Evolutionary conservation across 305 asterid species (phyloP).

Genomic region (Salvia sclarea): DNA sequence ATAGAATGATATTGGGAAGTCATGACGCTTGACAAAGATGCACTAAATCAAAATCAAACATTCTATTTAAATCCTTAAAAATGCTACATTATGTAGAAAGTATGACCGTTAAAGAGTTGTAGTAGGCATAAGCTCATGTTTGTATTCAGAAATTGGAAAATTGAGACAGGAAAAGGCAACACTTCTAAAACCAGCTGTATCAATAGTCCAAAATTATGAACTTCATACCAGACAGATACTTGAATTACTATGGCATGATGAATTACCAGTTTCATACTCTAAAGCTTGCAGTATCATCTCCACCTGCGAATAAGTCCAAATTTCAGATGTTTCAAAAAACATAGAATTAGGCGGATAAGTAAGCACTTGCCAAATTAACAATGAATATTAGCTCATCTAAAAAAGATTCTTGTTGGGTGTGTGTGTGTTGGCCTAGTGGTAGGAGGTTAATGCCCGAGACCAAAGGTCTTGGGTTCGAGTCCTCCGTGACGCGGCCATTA

Average conservation of each 20-base stretch:
- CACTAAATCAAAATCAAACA: not conserved
- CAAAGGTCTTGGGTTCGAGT: not conserved
- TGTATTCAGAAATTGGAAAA: not conserved
- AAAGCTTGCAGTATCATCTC: conserved; percentile 98
- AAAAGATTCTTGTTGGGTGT: too few species aligned
- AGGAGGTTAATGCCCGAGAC: too few species aligned
- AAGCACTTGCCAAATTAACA: conserved; percentile 15
- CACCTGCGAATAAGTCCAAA: conserved; percentile 52
- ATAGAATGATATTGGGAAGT: not conserved
- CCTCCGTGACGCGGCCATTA: too few species aligned
- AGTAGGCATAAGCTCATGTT: not conserved
- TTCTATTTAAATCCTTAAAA: not conserved
- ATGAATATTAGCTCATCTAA: not conserved
- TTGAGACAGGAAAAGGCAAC: not conserved
- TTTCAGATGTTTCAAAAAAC: conserved; percentile 11
- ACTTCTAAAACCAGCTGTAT: not conserved
- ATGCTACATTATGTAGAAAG: conserved; percentile 12
- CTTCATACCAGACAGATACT: conserved; percentile 18
- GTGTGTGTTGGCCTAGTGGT: too few species aligned
- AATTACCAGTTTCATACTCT: conserved; percentile 87
- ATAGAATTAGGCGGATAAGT: conserved; percentile 6
- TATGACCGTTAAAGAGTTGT: not conserved
- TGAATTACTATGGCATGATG: conserved; percentile 14
- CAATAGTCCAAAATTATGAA: conserved; percentile 16
- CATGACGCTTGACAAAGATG: not conserved